phyloP scores from a whole-genome alignment of 352 stramenopile species.

The Globisporangium viniferum region DNA sequence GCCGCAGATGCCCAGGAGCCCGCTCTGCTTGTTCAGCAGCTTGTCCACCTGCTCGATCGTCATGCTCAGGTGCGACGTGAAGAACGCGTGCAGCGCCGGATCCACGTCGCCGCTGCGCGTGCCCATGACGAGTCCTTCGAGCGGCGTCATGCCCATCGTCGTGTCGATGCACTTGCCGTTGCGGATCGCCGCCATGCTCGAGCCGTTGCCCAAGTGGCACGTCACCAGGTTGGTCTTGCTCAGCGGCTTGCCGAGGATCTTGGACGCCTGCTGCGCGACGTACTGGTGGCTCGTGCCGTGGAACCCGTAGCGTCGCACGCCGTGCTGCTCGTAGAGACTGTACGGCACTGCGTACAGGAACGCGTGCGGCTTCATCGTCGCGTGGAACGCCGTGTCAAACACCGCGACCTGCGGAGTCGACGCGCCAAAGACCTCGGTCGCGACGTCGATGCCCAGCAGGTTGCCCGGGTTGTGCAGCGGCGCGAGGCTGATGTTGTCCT shows the following conservation, averaged over 20 bases:
- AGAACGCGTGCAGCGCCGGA: slow-evolving; percentile 75
- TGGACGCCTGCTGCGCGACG: slow-evolving; percentile 69
- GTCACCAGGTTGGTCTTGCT: slow-evolving; percentile 74
- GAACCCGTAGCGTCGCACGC: slow-evolving; percentile 89
- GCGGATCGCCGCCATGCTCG: slow-evolving; percentile 75
- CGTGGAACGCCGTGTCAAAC: slow-evolving; percentile 92
- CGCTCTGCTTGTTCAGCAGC: slow-evolving; percentile 90
- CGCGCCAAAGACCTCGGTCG: slow-evolving; percentile 65
- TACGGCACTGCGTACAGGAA: slow-evolving; percentile 83
- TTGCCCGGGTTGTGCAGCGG: slow-evolving; percentile 89
- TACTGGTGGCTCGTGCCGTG: slow-evolving; percentile 89
- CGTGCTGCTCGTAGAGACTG: slow-evolving; percentile 73
- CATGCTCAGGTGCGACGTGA: slow-evolving; percentile 67
- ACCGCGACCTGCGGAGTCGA: slow-evolving; percentile 71
- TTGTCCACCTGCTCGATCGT: slow-evolving; percentile 72
- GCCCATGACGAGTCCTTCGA: slow-evolving; percentile 88
- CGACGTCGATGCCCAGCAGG: slow-evolving; percentile 81
- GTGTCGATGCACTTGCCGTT: slow-evolving; percentile 85
- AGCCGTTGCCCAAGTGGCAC: slow-evolving; percentile 87
- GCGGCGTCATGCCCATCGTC: slow-evolving; percentile 88
- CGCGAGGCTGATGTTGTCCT: slow-evolving; percentile 60
- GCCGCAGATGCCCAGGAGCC: slow-evolving; percentile 74
- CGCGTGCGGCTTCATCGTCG: slow-evolving; percentile 76
- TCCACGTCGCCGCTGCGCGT: slow-evolving; percentile 87
- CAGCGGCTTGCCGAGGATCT: slow-evolving; percentile 52